A percentile compares a stretch with the other conserved stretches of the same genome.
phyloP scores from a whole-genome alignment of 805 yeast species.

The Saccharomycopsis schoenii region DNA sequence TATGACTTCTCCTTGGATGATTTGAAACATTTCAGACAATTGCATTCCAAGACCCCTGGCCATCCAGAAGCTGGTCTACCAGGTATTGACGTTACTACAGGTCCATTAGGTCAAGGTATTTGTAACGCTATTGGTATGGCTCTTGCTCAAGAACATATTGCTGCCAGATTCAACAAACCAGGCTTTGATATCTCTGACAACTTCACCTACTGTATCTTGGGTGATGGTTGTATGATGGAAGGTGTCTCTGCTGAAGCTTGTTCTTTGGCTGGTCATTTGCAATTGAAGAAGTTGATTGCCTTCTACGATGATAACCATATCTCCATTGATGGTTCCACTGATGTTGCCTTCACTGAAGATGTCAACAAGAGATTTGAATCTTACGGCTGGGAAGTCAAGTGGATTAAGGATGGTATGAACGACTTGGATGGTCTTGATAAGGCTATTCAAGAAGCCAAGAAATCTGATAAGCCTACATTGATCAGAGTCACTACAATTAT shows the following conservation, averaged over 20 bases:
- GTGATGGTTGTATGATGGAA: slow-evolving; percentile 98
- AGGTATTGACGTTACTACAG: slow-evolving; percentile 96
- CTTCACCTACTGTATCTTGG: slow-evolving; percentile 71
- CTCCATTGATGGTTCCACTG: slow-evolving; percentile 91
- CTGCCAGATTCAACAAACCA: slow-evolving; percentile 91
- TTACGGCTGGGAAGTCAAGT: slow-evolving; percentile 86
- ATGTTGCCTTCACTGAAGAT: slow-evolving; percentile 87
- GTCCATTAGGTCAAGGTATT: slow-evolving; percentile 98
- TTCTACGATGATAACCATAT: slow-evolving; percentile 95
- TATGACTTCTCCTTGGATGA: slow-evolving; percentile 75
- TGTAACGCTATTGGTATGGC: slow-evolving; percentile 95
- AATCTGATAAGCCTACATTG: slow-evolving; percentile 79
- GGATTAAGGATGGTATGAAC: slow-evolving; percentile 71
- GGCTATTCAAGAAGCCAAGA: slow-evolving; percentile 78
- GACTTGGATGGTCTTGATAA: slow-evolving; percentile 60
- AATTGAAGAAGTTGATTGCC: slow-evolving; percentile 86
- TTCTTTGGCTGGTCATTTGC: slow-evolving; percentile 92
- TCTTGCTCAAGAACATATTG: slow-evolving; percentile 83
- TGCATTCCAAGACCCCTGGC: slow-evolving; percentile 89
- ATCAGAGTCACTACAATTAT: slow-evolving; percentile 85
- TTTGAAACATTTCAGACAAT: slow-evolving; percentile 81
- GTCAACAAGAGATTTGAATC: slow-evolving; percentile 76
- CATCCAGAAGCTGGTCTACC: slow-evolving; percentile 92
- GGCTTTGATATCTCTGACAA: slow-evolving; percentile 61
- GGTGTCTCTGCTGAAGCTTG: slow-evolving; percentile 93